Evolutionary conservation across 2,329 filamentous ascomycete species (phyloP), one percentile per base, ranked within the genome.

Genomic region (Cladosporium sp.): DNA sequence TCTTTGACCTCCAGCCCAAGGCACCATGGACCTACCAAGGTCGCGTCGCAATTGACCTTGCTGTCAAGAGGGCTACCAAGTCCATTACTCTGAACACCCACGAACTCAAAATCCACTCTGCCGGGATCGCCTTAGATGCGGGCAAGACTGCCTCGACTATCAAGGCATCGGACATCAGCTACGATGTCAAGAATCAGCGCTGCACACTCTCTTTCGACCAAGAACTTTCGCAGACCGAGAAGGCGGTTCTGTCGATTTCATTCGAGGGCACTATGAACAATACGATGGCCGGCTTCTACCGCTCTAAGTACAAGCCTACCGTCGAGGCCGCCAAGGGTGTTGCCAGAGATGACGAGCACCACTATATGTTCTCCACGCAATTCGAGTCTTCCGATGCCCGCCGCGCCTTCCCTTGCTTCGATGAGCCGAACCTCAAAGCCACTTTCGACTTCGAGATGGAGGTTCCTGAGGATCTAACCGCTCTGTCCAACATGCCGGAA

Each of bases 311-410:
- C 74, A 95, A 89, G 76, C 89, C 91, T 14, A 74, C 80, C 50
- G 83, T 80, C 37, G 76, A 86, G 33, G 81, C 90, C 6, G 80
- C 87, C 44, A 75, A 84, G 40, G 90, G 88, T 10, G 90, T 95
- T 1, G 87, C 90, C 28, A 86, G 79, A 65, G 89, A 83, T 54
- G 77, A 74, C 44, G 79, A 83, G 51, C 76, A 79, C 61, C 75
- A 83, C 66, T 83, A 72, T 80, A 85, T 76, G 80, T 83, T 95
- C 71, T 95, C 89, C 75, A 98, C 93, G 45, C 93, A 98, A 69
- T 98, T 98, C 67, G 93, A 98, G 76, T 86, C 91, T 43, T 95
- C 90, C 66, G 93, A 98, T 72, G 93, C 93, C 56, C 86, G 93
- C 59, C 81, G 91, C 60, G 92, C 93, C 8, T 96, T 98, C 73